Evolutionary conservation across 129 eudicot genomes (phyloP).

Genomic region (Ambrosia artemisiifolia): DNA sequence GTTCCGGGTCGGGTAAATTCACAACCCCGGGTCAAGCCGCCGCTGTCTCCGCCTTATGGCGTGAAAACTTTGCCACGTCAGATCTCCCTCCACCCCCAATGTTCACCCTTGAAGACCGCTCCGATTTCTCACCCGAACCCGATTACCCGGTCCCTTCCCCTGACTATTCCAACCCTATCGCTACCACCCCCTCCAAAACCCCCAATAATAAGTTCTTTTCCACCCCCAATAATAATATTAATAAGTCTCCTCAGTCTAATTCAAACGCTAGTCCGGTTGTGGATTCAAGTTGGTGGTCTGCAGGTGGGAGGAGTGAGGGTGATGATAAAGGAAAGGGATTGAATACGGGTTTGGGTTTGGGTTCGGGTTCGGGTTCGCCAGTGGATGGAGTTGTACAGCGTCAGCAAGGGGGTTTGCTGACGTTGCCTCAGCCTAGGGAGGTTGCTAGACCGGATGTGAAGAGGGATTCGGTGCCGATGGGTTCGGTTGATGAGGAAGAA

Average conservation of each 20-base stretch:
- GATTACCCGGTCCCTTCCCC: slow-evolving; percentile 68
- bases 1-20: slow-evolving; percentile 59
- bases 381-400: slow-evolving; percentile 87
- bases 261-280: slow-evolving; percentile 39
- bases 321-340: slow-evolving; percentile 75
- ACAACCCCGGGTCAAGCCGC: slow-evolving; percentile 93
- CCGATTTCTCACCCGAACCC: slow-evolving; percentile 77
- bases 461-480: slow-evolving; percentile 56
- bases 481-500: slow-evolving; percentile 80
- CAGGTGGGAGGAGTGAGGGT: slow-evolving; percentile 47
- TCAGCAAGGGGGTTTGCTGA: slow-evolving; percentile 60
- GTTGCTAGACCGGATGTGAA: slow-evolving; percentile 87
- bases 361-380: slow-evolving; percentile 58
- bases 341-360: slow-evolving; percentile 37
- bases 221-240: background rate
- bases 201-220: slow-evolving; percentile 30
- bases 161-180: slow-evolving; percentile 53
- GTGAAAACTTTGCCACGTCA: slow-evolving; percentile 80
- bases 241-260: slow-evolving; percentile 10
- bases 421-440: slow-evolving; percentile 85
- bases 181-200: slow-evolving; percentile 61
- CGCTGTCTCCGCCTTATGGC: slow-evolving; percentile 96
- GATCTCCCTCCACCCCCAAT: slow-evolving; percentile 93
- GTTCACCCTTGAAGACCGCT: slow-evolving; percentile 89
- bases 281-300: slow-evolving; percentile 79